Evolutionary conservation across 139 green algal species (phyloP).

Genomic region (Chlorella sp.): DNA sequence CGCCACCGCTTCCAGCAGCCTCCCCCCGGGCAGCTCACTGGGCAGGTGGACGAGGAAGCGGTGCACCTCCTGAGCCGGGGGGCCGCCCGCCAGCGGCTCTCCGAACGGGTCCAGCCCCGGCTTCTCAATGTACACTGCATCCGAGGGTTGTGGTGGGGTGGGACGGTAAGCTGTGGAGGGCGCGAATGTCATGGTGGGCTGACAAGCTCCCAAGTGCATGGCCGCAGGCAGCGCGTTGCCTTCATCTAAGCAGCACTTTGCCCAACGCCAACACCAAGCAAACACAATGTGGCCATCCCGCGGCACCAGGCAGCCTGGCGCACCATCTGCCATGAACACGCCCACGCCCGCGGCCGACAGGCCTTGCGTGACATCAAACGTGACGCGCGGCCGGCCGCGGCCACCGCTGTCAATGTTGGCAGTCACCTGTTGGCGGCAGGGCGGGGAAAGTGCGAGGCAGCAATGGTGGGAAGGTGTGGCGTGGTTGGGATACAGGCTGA

Average conservation of each 20-base stretch:
- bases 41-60: slow-evolving; percentile 61
- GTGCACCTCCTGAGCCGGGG: slow-evolving; percentile 57
- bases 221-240: neutral
- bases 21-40: neutral
- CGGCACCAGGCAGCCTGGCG: too few species aligned
- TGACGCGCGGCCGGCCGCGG: slow-evolving; percentile 71
- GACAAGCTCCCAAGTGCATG: too few species aligned
- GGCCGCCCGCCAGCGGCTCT: neutral
- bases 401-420: slow-evolving; percentile 64
- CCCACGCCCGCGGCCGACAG: slow-evolving; percentile 52
- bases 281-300: too few species aligned
- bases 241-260: neutral
- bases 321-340: slow-evolving; percentile 61
- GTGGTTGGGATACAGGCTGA: too few species aligned
- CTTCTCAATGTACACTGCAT: slow-evolving; percentile 53
- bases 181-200: too few species aligned
- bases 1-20: too few species aligned
- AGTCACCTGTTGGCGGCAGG: slow-evolving; percentile 36
- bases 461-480: too few species aligned
- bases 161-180: neutral
- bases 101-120: neutral
- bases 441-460: too few species aligned
- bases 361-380: slow-evolving; percentile 77
- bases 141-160: neutral
- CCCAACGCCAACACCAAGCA: too few species aligned